Percentiles rank a stretch among this genome's conserved stretches.
phyloP scores from a whole-genome alignment of 495 filamentous ascomycete species.

The Penicillium silybi region DNA sequence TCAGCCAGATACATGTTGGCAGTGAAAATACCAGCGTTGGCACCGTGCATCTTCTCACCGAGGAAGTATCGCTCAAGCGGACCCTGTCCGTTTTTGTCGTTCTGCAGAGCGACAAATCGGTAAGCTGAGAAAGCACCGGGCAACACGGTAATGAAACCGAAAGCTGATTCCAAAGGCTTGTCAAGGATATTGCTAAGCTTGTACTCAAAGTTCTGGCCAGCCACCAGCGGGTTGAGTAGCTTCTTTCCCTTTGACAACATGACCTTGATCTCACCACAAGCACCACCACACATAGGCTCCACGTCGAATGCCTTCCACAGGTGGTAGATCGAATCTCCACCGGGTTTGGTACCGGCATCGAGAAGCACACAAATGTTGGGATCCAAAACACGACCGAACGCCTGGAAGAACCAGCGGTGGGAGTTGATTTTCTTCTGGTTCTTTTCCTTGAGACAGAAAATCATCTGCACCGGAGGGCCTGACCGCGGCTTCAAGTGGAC shows the following conservation, averaged over 20 bases:
- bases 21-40: slow-evolving; percentile 94
- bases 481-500: slow-evolving; percentile 72
- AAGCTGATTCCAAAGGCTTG: slow-evolving; percentile 95
- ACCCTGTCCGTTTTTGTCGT: slow-evolving; percentile 89
- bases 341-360: slow-evolving; percentile 93
- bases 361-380: slow-evolving; percentile 96
- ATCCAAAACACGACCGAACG: slow-evolving; percentile 87
- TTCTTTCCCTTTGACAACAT: slow-evolving; percentile 94
- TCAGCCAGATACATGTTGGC: slow-evolving; percentile 99
- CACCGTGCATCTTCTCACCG: slow-evolving; percentile 96
- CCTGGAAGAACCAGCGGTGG: slow-evolving; percentile 98
- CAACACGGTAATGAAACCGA: slow-evolving; percentile 95
- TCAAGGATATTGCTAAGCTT: slow-evolving; percentile 99
- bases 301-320: slow-evolving; percentile 99
- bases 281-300: slow-evolving; percentile 94
- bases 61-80: slow-evolving; percentile 96
- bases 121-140: slow-evolving; percentile 98
- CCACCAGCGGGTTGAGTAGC: slow-evolving; percentile 88
- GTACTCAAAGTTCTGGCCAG: slow-evolving; percentile 99
- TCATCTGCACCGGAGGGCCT: slow-evolving; percentile 85
- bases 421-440: slow-evolving; percentile 99
- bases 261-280: slow-evolving; percentile 98
- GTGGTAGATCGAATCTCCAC: slow-evolving; percentile 89
- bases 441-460: slow-evolving; percentile 99
- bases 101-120: slow-evolving; percentile 88